Base-by-base conservation (phyloP, 768 basidiomycete genomes). In the Gymnopilus junonius region DNA sequence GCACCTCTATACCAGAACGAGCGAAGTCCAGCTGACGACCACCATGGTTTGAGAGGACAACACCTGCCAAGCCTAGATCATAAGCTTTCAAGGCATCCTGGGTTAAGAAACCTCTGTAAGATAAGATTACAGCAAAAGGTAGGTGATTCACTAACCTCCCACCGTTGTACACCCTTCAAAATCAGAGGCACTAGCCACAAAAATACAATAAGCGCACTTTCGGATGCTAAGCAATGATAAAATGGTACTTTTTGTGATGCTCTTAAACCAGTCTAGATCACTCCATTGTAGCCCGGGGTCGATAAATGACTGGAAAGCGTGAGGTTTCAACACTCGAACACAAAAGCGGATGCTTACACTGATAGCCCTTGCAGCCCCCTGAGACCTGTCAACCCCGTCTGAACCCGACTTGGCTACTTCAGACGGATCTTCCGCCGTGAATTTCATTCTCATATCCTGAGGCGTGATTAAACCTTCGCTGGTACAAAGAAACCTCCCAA, bases 401-500 rank as follows among this genome's bases (percentile, higher is more conserved):
- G 82, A 77, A 2, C 87, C 89, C 11, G 79, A 71, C 65, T 83
- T 84, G 14, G 72, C 77, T 12, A 87, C 84, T 66, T 85, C 86
- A 4, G 84, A 82, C 8, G 85, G 85, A 69, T 87, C 87, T 32
- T 89, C 91, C 2, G 90, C 94, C 83, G 72, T 95, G 64, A 98
- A 98, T 73, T 95, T 97, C 88, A 92, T 92, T 29, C 97, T 83
- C 96, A 99, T 98, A 71, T 99, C 97, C 90, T 60, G 93, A 84
- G n/a, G 78, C 74, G 86, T 8, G 75, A 65, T 65, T 81, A 82
- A 20, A 23, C 10, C 7, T n/a, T 70, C 73, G 14, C 93, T 0
- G 94, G 94, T 71, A 95, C 93, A 74, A 94, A 95, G 95, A 76
- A 6, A 83, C 93, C 93, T 74, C 1, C 94, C 93, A 15, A 91